A percentile compares a stretch with the other conserved stretches of the same genome.
Evolutionary conservation across 2,329 filamentous ascomycete genomes (phyloP).

Genomic region (Aureobasidium sp.): DNA sequence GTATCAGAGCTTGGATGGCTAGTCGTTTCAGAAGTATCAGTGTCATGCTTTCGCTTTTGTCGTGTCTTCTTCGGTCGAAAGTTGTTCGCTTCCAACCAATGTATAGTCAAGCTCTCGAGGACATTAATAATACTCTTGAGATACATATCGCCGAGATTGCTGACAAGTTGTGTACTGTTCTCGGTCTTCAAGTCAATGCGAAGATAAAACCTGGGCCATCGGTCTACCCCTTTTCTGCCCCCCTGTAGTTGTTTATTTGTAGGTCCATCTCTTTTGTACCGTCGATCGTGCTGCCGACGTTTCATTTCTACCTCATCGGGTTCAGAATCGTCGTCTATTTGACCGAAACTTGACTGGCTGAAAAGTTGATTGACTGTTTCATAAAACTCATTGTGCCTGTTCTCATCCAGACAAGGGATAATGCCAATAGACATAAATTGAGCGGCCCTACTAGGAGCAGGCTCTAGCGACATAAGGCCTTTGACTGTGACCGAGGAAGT

Average conservation of each 20-base stretch:
- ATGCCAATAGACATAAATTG: slow-evolving; percentile 81
- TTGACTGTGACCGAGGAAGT: slow-evolving; percentile 53
- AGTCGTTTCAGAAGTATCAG: not conserved
- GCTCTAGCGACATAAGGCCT: slow-evolving; percentile 63
- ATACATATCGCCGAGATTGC: not conserved
- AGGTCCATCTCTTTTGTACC: slow-evolving; percentile 40
- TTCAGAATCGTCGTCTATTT: slow-evolving; percentile 38
- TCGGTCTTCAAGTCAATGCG: slow-evolving; percentile 43
- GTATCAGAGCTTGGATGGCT: not conserved
- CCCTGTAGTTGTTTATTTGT: slow-evolving; percentile 45
- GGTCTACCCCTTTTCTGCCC: slow-evolving; percentile 59
- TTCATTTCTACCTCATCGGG: slow-evolving; percentile 30
- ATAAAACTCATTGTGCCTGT: slow-evolving; percentile 59
- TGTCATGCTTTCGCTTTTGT: not conserved
- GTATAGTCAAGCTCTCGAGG: slow-evolving; percentile 57
- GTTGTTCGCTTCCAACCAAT: slow-evolving; percentile 67
- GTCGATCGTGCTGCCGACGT: slow-evolving; percentile 28
- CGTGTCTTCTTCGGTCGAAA: slow-evolving; percentile 47
- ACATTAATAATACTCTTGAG: slow-evolving; percentile 55
- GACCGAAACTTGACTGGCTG: slow-evolving; percentile 66
- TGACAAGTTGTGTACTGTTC: not conserved
- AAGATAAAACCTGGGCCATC: slow-evolving; percentile 87
- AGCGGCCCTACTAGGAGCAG: slow-evolving; percentile 59
- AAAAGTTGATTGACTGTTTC: slow-evolving; percentile 74
- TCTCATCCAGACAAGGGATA: slow-evolving; percentile 50